Base-by-base conservation (phyloP, 768 basidiomycete species). In the Boletus sensibilis region DNA sequence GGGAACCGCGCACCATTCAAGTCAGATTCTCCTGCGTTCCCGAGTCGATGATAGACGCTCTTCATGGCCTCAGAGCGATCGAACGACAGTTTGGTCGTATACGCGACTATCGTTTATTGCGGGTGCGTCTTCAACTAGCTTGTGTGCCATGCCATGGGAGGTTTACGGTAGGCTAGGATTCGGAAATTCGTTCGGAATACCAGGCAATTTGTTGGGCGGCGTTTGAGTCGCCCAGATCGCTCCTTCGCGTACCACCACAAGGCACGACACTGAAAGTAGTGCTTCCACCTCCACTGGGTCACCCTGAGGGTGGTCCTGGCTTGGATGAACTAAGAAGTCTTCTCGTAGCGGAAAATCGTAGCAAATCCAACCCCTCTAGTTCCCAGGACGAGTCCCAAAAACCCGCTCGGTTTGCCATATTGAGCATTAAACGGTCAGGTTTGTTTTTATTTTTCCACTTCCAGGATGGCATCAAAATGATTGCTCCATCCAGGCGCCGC, bases 81-180 rank as follows among this genome's bases (percentile, higher is more conserved):
- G 86, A 88, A 70, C 75, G 76, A 18, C 78, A 76, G 52, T 83
- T 79, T 66, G 83, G 83, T 14, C 68, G 73, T 10, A 63, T 85
- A 34, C 66, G 74, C 27, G 79, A 81, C 50, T 80, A 73, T 45
- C 67, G 69, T 42, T 72, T 79, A 39, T 57, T 67, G 33, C 74
- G 76, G 70, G 82, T 82, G 62, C 21, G 74, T 68, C 25, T 42
- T 34, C 8, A 29, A 1, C 27, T n/a, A 8, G 14, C 2, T 20
- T 0, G 13, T 29, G 37, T 33, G 31, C 45, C 18, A 42, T 33
- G 31, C 45, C 18, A 42, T 14, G 1, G 11, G 23, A 44, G 4
- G 27, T 60, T 70, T 18, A 59, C 27, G 5, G 2, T 9, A 3
- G 2, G 23, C 2, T 56, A 84, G 84, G 83, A 85, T 59, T 74